These are phyloP conservation scores for Elsinoe australis DNA, from an alignment of 2,329 filamentous ascomycete genomes.

Conservation along the genomic window DNA sequence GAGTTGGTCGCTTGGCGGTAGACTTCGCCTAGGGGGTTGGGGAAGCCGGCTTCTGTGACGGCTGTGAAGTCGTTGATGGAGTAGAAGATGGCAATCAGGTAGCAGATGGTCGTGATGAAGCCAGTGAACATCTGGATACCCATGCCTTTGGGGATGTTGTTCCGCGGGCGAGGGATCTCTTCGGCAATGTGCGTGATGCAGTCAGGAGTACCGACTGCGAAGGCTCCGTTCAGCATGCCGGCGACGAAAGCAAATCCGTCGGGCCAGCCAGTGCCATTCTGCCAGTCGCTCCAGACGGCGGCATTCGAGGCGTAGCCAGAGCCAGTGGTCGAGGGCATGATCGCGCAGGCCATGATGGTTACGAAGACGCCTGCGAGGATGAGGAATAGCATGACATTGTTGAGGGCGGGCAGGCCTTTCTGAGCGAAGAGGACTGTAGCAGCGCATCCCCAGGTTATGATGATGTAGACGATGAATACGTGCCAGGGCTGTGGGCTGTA, in stretches of 20 bases:
- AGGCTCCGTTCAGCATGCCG: constrained; percentile 60
- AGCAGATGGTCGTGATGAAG: constrained; percentile 46
- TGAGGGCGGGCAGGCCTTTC: constrained; percentile 44
- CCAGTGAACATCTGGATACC: constrained; percentile 45
- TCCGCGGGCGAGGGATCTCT: constrained; percentile 48
- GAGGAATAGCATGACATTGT: constrained; percentile 48
- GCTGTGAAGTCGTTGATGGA: constrained; percentile 50
- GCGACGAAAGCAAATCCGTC: constrained; percentile 54
- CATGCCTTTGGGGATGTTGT: constrained; percentile 49
- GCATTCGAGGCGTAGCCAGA: constrained; percentile 33
- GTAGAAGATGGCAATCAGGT: constrained; percentile 43
- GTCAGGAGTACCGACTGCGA: constrained; percentile 57
- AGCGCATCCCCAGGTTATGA: constrained; percentile 42
- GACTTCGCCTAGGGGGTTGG: constrained; percentile 55
- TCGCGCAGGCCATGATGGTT: constrained; percentile 48
- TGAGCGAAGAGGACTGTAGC: constrained; percentile 48
- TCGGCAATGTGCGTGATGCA: constrained; percentile 57
- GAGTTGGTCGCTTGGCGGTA: constrained; percentile 47
- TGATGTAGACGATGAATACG: constrained; percentile 44
- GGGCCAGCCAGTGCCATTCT: constrained; percentile 36
- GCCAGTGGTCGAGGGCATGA: constrained; percentile 45
- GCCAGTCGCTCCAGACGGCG: constrained; percentile 39
- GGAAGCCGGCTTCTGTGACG: constrained; percentile 43
- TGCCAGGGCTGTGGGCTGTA: constrained; percentile 44
- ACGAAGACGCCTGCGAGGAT: constrained; percentile 49